A percentile compares a stretch with the other conserved stretches of the same genome.
phyloP scores from a whole-genome alignment of 2,329 filamentous ascomycete species.

The Coleophoma eucalyptorum region DNA sequence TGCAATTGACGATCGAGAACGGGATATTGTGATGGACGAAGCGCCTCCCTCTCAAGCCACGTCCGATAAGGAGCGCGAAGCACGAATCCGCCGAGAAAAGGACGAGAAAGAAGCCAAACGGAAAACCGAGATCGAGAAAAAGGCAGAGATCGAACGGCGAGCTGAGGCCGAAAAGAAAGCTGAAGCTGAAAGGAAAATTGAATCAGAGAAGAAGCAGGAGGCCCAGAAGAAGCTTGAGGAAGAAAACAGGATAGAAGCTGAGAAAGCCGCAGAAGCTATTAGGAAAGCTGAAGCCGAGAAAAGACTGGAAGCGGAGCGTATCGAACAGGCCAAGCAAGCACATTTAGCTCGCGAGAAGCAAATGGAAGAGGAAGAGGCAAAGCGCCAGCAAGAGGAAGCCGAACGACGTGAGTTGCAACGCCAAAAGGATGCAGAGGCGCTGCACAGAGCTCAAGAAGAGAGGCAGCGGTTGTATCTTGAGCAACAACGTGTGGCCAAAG shows the following conservation, averaged over 20 bases:
- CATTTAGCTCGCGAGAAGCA: slow-evolving; percentile 20
- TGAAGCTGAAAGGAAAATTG: slow-evolving; percentile 21
- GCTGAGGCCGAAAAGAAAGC: slow-evolving; percentile 12
- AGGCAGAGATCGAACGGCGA: slow-evolving; percentile 31
- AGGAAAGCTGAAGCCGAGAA: slow-evolving; percentile 5
- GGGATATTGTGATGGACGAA: slow-evolving; percentile 8
- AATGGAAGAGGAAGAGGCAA: slow-evolving; percentile 30
- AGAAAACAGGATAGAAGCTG: background rate
- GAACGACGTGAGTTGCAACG: slow-evolving; percentile 21
- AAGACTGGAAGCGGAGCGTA: slow-evolving; percentile 13
- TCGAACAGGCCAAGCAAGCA: slow-evolving; percentile 19
- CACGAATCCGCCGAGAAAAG: slow-evolving; percentile 24
- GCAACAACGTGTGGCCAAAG: slow-evolving; percentile 28
- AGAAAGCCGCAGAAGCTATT: slow-evolving; percentile 2
- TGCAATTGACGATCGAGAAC: slow-evolving; percentile 1
- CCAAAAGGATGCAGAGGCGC: slow-evolving; percentile 19
- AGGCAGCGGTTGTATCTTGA: slow-evolving; percentile 27
- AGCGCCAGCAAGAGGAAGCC: slow-evolving; percentile 21
- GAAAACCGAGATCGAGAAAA: slow-evolving; percentile 27
- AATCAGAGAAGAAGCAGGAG: slow-evolving; percentile 20
- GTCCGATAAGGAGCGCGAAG: slow-evolving; percentile 36
- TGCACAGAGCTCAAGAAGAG: slow-evolving; percentile 26
- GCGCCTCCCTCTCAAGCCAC: slow-evolving; percentile 16
- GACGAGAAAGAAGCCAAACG: slow-evolving; percentile 28
- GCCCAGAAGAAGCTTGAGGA: slow-evolving; percentile 16